Evolutionary conservation across 495 filamentous ascomycete species (phyloP).

Genomic region (Aspergillus indologenus): DNA sequence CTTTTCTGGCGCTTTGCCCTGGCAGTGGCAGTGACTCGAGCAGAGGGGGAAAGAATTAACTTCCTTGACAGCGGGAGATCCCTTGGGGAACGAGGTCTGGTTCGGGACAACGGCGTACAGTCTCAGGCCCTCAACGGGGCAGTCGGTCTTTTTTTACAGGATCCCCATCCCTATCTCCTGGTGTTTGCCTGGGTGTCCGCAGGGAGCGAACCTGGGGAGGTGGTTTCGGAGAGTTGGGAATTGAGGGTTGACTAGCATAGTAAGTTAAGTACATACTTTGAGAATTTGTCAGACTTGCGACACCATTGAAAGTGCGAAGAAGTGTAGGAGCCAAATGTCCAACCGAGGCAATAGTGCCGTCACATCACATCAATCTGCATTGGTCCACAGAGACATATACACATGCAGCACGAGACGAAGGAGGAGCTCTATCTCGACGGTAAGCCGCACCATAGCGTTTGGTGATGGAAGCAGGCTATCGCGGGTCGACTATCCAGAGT

Average conservation of each 20-base stretch:
- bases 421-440: not conserved
- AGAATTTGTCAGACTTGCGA: constrained; percentile 11
- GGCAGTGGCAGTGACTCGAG: not conserved
- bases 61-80: constrained; percentile 9
- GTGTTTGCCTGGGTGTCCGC: not conserved
- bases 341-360: constrained; percentile 11
- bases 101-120: not conserved
- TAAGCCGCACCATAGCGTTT: not conserved
- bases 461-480: not conserved
- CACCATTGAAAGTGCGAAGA: not conserved
- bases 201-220: not conserved
- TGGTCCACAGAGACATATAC: not conserved
- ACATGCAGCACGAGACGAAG: not conserved
- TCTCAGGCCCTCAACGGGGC: not conserved
- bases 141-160: not conserved
- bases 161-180: not conserved
- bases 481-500: not conserved
- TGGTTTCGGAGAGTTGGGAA: not conserved
- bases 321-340: not conserved
- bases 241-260: not conserved
- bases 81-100: constrained; percentile 1
- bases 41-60: constrained; percentile 8
- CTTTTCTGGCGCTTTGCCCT: not conserved
- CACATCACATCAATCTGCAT: constrained; percentile 13
- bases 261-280: too few species aligned